These are phyloP conservation scores for Aspergillus heteromorphus DNA, from an alignment of 495 filamentous ascomycete species.

Conservation along the genomic window DNA sequence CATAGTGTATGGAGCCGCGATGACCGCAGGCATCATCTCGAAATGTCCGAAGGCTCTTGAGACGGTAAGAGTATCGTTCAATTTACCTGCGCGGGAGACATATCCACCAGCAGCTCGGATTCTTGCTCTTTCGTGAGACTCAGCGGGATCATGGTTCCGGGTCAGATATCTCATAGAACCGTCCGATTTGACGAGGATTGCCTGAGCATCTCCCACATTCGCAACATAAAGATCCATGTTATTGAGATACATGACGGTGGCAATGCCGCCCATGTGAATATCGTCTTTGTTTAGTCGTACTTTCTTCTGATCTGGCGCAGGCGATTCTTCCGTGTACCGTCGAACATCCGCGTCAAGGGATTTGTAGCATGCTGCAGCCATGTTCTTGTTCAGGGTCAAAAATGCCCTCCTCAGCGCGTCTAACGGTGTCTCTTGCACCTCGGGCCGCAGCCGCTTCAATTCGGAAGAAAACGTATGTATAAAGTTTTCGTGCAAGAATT, in stretches of 20 bases:
- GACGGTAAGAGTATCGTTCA: slow-evolving; percentile 87
- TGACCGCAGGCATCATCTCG: slow-evolving; percentile 85
- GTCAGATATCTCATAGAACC: slow-evolving; percentile 76
- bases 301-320: slow-evolving; percentile 55
- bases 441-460: slow-evolving; percentile 53
- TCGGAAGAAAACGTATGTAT: slow-evolving; percentile 76
- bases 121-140: slow-evolving; percentile 71
- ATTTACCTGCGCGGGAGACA: slow-evolving; percentile 86
- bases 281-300: slow-evolving; percentile 74
- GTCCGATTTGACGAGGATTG: slow-evolving; percentile 85
- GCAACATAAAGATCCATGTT: slow-evolving; percentile 88
- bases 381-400: slow-evolving; percentile 84
- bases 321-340: slow-evolving; percentile 54
- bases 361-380: slow-evolving; percentile 80
- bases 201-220: slow-evolving; percentile 92
- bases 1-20: slow-evolving; percentile 80
- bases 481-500: slow-evolving; percentile 94
- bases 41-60: slow-evolving; percentile 94
- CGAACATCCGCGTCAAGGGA: slow-evolving; percentile 61
- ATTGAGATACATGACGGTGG: slow-evolving; percentile 85
- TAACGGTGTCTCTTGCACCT: slow-evolving; percentile 59
- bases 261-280: slow-evolving; percentile 80
- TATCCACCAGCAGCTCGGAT: slow-evolving; percentile 94
- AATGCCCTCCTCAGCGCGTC: slow-evolving; percentile 87
- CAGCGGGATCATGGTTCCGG: slow-evolving; percentile 86